These are phyloP conservation scores for Fraxinus americana DNA, from an alignment of 257 asterid species.

Conservation along the genomic window DNA sequence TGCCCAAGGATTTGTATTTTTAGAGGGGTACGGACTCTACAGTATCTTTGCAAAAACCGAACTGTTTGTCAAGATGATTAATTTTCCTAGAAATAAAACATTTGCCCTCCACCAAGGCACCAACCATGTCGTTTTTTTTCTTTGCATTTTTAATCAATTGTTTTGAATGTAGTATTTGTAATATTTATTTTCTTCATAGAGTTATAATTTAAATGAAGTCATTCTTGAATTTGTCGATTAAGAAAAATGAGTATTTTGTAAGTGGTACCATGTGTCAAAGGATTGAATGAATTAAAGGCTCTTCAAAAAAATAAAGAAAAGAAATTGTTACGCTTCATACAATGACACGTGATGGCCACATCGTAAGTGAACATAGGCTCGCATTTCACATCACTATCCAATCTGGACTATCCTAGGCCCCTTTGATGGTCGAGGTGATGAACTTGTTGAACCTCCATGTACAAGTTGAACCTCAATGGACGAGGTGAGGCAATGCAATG, in stretches of 20 bases:
- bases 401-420: too few relatives aligned
- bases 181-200: background rate
- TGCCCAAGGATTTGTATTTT: constrained; percentile 27
- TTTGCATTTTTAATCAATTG: background rate
- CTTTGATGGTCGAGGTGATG: too few relatives aligned
- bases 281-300: background rate
- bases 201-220: background rate
- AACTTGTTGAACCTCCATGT: too few relatives aligned
- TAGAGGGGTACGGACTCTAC: background rate
- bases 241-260: too few relatives aligned
- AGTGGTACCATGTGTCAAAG: background rate
- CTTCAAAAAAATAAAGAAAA: too few relatives aligned
- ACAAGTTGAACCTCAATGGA: too few relatives aligned
- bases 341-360: too few relatives aligned
- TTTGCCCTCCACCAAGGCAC: background rate
- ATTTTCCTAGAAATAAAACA: background rate
- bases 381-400: too few relatives aligned
- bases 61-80: background rate
- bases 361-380: too few relatives aligned
- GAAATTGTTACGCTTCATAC: too few relatives aligned
- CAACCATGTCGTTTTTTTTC: background rate
- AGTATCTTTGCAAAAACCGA: background rate
- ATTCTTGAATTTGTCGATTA: too few relatives aligned
- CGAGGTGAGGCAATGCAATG: too few relatives aligned
- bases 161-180: background rate